Conservation (phyloP, 768 basidiomycete genomes). For the Epithele typhae region DNA sequence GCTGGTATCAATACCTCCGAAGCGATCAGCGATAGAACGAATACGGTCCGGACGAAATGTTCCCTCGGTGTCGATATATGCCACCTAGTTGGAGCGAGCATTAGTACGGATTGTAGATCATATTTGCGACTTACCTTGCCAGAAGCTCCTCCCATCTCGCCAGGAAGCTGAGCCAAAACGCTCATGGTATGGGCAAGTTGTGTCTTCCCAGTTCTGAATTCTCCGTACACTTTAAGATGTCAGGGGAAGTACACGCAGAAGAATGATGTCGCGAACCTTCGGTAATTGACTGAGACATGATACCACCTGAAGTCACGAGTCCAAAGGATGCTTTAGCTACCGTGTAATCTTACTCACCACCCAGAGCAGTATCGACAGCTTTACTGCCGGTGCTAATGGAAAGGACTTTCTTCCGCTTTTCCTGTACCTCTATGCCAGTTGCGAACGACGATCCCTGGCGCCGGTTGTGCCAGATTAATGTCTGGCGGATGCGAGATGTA, state of each 20-base stretch:
- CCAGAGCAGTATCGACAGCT: conserved; percentile 82
- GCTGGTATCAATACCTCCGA: conserved; percentile 48
- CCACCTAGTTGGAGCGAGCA: conserved; percentile 47
- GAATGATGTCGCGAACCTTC: conserved; percentile 58
- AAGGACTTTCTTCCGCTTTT: conserved; percentile 75
- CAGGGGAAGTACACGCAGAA: neutral
- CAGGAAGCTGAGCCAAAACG: conserved; percentile 83
- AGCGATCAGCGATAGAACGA: conserved; percentile 84
- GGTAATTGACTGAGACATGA: conserved; percentile 91
- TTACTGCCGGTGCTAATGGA: conserved; percentile 93
- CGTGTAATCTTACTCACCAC: conserved; percentile 50
- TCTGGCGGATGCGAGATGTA: conserved; percentile 1
- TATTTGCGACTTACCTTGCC: conserved; percentile 57
- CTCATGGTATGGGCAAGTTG: conserved; percentile 96
- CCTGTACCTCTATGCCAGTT: conserved; percentile 88
- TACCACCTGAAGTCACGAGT: conserved; percentile 53
- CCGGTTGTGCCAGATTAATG: neutral
- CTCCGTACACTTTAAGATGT: conserved; percentile 74
- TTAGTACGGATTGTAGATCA: neutral
- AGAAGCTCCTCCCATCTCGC: conserved; percentile 84
- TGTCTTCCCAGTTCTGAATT: conserved; percentile 94
- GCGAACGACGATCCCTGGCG: conserved; percentile 84
- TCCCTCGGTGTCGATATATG: conserved; percentile 92
- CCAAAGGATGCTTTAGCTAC: too few species aligned
- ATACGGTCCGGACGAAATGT: conserved; percentile 95